These are phyloP conservation scores for Malassezia globosa DNA, from an alignment of 1,284 basidiomycete species.

Conservation along the genomic window DNA sequence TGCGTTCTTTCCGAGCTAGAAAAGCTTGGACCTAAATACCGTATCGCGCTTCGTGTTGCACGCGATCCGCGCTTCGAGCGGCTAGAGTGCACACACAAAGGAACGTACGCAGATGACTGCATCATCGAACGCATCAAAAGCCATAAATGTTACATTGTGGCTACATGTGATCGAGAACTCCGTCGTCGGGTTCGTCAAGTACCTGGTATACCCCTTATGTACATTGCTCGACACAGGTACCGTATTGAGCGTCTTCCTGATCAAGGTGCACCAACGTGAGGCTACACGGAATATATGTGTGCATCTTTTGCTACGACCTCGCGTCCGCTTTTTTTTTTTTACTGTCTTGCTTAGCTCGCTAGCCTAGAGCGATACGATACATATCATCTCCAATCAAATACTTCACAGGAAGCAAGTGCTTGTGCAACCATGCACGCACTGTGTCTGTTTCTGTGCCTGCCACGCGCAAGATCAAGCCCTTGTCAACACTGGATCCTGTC, in stretches of 20 bases:
- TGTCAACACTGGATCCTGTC: constrained; percentile 1
- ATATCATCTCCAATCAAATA: constrained; percentile 34
- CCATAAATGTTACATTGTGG: constrained; percentile 93
- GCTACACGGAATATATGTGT: no score
- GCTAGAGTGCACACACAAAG: constrained; percentile 76
- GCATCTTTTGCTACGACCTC: no score
- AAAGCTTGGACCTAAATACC: constrained; percentile 89
- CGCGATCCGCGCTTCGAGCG: constrained; percentile 94
- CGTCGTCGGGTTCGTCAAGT: constrained; percentile 75
- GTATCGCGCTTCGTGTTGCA: constrained; percentile 87
- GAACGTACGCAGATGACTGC: constrained; percentile 97
- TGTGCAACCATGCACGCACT: constrained; percentile 60
- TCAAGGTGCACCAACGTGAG: constrained; percentile 30
- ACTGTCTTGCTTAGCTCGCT: background rate
- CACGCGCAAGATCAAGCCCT: constrained; percentile 56
- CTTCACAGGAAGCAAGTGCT: constrained; percentile 53
- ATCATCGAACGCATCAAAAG: constrained; percentile 85
- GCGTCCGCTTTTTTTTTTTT: background rate
- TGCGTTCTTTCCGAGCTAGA: constrained; percentile 97
- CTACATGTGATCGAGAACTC: constrained; percentile 92
- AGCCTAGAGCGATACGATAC: constrained; percentile 25
- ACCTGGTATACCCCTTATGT: constrained; percentile 45
- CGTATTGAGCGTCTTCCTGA: constrained; percentile 43
- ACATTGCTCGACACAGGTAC: constrained; percentile 39
- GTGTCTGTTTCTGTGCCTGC: constrained; percentile 62